These are phyloP conservation scores for Tolypocladium endophyticum DNA, from an alignment of 2,329 filamentous ascomycete species.

Conservation along the genomic window DNA sequence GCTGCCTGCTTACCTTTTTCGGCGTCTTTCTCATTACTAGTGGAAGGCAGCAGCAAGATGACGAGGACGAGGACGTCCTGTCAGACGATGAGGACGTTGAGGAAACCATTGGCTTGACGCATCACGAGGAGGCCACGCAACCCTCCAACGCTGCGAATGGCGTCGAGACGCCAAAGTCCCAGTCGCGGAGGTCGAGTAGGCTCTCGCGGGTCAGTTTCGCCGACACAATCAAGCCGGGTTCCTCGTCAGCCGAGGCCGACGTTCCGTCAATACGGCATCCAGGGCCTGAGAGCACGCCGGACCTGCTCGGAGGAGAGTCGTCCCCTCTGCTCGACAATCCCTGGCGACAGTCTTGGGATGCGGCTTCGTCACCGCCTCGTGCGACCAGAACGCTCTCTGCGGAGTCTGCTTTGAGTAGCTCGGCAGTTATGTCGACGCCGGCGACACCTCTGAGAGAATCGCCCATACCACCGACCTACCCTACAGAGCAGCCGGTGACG, in stretches of 20 bases:
- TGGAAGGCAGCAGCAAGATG: slow-evolving; percentile 54
- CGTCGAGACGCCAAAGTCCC: slow-evolving; percentile 12
- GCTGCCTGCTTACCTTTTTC: slow-evolving; percentile 85
- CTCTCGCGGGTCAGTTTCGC: slow-evolving; percentile 35
- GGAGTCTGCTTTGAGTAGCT: slow-evolving; percentile 20
- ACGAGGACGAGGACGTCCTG: slow-evolving; percentile 43
- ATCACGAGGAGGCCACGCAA: slow-evolving; percentile 30
- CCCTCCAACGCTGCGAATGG: slow-evolving; percentile 9
- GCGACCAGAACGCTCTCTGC: slow-evolving; percentile 26
- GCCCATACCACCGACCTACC: slow-evolving; percentile 9
- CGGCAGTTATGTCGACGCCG: slow-evolving; percentile 11
- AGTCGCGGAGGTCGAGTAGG: slow-evolving; percentile 38
- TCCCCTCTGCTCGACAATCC: slow-evolving; percentile 31
- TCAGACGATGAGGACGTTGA: slow-evolving; percentile 49
- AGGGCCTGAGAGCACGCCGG: slow-evolving; percentile 18
- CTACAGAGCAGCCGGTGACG: slow-evolving; percentile 15
- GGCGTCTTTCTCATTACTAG: slow-evolving; percentile 97
- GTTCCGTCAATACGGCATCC: slow-evolving; percentile 24
- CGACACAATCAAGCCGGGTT: slow-evolving; percentile 24
- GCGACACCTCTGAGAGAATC: slow-evolving; percentile 21
- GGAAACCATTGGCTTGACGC: slow-evolving; percentile 49
- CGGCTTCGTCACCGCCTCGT: slow-evolving; percentile 17
- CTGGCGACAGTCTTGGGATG: slow-evolving; percentile 28
- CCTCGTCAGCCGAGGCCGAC: slow-evolving; percentile 23
- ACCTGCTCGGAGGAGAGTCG: slow-evolving; percentile 22